Percentiles rank a stretch among this genome's conserved stretches.
Conservation (phyloP, 2,329 filamentous ascomycete species). For the Fusarium succisae region DNA sequence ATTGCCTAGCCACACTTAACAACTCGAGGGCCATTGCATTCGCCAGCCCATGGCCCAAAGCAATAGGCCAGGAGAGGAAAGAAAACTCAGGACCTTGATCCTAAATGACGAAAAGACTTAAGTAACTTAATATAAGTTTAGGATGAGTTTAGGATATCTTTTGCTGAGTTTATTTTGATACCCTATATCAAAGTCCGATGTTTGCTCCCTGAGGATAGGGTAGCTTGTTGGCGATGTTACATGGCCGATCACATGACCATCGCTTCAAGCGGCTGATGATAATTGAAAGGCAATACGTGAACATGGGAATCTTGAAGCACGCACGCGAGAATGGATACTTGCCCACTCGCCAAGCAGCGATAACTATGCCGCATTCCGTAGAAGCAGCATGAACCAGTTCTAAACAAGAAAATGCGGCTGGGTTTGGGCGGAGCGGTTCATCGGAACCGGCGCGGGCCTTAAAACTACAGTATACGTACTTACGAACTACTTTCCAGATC, state of each 20-base stretch:
- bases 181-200: too few relatives aligned
- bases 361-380: background rate
- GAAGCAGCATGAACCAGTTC: background rate
- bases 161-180: too few relatives aligned
- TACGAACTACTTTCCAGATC: constrained; percentile 6
- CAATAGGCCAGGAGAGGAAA: background rate
- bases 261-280: constrained; percentile 9
- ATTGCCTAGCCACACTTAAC: background rate
- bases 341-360: background rate
- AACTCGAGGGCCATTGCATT: background rate
- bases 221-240: background rate
- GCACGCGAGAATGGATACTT: constrained; percentile 24
- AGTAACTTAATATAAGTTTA: too few relatives aligned
- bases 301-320: constrained; percentile 8
- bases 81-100: too few relatives aligned
- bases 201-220: too few relatives aligned
- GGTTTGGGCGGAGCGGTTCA: constrained; percentile 21
- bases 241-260: constrained; percentile 17
- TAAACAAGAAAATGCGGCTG: constrained; percentile 18
- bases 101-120: too few relatives aligned
- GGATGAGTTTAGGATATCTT: too few relatives aligned
- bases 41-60: too few relatives aligned
- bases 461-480: background rate
- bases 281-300: background rate
- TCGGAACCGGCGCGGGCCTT: constrained; percentile 29